Evolutionary conservation across 108 stramenopile genomes (phyloP).

Genomic region (Seminavis robusta): DNA sequence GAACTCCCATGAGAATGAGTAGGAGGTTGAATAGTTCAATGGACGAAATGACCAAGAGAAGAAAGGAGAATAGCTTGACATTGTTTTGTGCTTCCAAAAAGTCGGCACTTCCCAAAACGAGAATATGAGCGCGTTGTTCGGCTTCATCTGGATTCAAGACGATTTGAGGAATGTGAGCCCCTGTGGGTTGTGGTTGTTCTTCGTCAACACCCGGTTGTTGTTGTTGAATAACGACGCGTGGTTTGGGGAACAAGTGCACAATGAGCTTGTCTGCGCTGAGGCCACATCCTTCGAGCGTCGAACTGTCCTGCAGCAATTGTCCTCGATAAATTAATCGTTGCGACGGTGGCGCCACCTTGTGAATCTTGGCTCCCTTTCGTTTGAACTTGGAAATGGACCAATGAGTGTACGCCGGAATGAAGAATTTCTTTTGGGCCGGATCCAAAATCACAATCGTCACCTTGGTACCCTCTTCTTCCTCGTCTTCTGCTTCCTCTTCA

Average conservation of each 20-base stretch:
- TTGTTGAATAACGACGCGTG: constrained; percentile 56
- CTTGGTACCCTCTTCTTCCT: background rate
- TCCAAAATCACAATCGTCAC: constrained; percentile 61
- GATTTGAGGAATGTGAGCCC: constrained; percentile 77
- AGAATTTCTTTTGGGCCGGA: constrained; percentile 65
- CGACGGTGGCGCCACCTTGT: constrained; percentile 56
- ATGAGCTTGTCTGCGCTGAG: constrained; percentile 50
- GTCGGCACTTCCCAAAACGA: constrained; percentile 68
- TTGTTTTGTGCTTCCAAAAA: constrained; percentile 77
- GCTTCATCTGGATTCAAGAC: constrained; percentile 70
- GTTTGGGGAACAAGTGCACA: constrained; percentile 81
- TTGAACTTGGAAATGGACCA: constrained; percentile 65
- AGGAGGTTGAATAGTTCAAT: constrained; percentile 67
- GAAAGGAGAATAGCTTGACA: constrained; percentile 72
- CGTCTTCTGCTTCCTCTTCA: constrained; percentile 2
- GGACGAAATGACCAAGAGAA: constrained; percentile 65
- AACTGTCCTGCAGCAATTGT: constrained; percentile 49
- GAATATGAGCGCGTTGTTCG: constrained; percentile 64
- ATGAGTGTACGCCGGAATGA: constrained; percentile 34
- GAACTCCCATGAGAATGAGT: constrained; percentile 59
- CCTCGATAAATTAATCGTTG: constrained; percentile 80
- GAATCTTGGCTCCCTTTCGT: constrained; percentile 28
- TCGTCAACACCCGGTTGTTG: background rate
- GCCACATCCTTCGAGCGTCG: constrained; percentile 39
- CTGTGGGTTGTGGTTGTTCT: constrained; percentile 3